phyloP scores from a whole-genome alignment of 2,329 filamentous ascomycete genomes.

The Alternaria ethzedia region DNA sequence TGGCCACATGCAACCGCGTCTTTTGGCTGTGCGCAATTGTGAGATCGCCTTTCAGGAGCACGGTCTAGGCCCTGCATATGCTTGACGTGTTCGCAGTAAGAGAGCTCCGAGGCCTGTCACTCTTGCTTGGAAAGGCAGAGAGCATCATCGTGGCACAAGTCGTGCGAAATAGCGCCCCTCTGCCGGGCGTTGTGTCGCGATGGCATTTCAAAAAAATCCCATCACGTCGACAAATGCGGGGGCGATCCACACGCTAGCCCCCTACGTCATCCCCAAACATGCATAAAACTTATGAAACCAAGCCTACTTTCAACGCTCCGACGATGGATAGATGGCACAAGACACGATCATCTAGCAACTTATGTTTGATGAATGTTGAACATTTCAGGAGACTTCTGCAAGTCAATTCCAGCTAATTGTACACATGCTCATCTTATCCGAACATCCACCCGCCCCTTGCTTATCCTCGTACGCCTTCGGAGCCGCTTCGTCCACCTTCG shows the following conservation, averaged over 20 bases:
- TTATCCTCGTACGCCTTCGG: conserved; percentile 13
- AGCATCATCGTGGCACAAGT: neutral
- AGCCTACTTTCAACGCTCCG: neutral
- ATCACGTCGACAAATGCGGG: conserved; percentile 18
- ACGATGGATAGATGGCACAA: neutral
- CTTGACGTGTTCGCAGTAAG: neutral
- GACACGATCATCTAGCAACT: neutral
- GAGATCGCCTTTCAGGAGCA: conserved; percentile 23
- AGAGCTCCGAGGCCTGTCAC: neutral
- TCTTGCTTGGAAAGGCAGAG: neutral
- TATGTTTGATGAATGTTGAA: neutral
- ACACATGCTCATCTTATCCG: neutral
- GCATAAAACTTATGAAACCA: conserved; percentile 23
- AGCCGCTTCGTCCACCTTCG: conserved; percentile 35
- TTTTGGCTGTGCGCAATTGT: conserved; percentile 28
- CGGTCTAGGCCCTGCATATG: conserved; percentile 6
- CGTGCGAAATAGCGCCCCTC: neutral
- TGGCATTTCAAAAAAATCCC: conserved; percentile 39
- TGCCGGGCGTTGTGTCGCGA: conserved; percentile 14
- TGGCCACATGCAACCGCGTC: conserved; percentile 18
- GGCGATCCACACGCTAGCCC: conserved; percentile 6
- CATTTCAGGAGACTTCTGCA: neutral
- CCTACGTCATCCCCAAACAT: conserved; percentile 22
- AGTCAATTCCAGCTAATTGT: neutral
- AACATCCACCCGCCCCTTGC: neutral